Base-by-base conservation (phyloP, 1,139 yeast species). In the Pichia sp. region DNA sequence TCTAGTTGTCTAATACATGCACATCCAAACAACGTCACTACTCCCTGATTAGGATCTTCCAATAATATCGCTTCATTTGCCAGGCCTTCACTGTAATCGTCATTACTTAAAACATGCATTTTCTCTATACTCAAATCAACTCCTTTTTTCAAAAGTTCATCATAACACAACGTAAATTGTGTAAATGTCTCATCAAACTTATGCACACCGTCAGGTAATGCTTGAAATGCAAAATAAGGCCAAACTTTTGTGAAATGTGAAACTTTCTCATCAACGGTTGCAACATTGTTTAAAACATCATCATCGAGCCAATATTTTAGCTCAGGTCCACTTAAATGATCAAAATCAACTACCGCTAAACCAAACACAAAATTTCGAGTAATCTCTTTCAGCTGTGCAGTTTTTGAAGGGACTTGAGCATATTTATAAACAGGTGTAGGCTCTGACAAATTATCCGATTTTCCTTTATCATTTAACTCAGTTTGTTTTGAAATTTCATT, bases 201-300 rank as follows among this genome's bases (percentile, higher is more conserved):
- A 60, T 91, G 98, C 2, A 94, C 82, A 2, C 98, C 98, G 61
- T 91, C 98, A 0, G 98, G 98, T 28, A 91, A 66, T 3, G 96
- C 95, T 58, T 89, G 96, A 57, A 91, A 91, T 3, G 97, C 93
- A 35, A 91, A 64, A 54, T 83, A 79, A n/a, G 91, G 86, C 86
- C 96, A 91, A 19, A 83, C 63, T 8, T 63, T 58, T 0, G 72
- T 60, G 34, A 51, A 52, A 36, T 47, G 44, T 14, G 38, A 37
- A 11, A 15, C 24, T 4, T 30, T 15, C 8, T 18, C 37, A 9
- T 33, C 38, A 8, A 30, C 32, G 4, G 32, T 9, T 4, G 11
- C 22, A 19, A 41, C 34, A 11, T 53, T 58, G 0, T 56, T 52
- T 1, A 52, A 64, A 1, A 68, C 68, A 40, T 78, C 76, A 44